Percentiles rank a stretch among this genome's conserved stretches.
Conservation (phyloP, 805 yeast species). For the Ogataea nitratoaversa region DNA sequence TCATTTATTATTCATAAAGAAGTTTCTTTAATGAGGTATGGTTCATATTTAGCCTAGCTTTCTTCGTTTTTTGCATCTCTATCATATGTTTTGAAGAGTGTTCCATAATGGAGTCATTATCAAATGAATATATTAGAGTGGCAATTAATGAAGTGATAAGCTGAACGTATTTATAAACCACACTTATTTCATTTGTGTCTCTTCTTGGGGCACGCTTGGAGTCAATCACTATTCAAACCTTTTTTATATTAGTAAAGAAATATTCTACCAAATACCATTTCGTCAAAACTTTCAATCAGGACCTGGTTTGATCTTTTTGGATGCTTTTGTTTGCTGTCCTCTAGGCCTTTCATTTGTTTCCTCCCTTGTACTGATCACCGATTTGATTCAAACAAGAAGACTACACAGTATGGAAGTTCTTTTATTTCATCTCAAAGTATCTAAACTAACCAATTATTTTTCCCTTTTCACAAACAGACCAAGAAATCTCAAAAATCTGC, state of each 20-base stretch:
- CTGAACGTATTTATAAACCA: background rate
- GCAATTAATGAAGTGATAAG: background rate
- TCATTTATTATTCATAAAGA: background rate
- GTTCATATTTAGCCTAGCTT: constrained; percentile 23
- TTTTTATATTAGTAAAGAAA: constrained; percentile 10
- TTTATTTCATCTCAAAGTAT: background rate
- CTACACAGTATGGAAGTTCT: constrained; percentile 1
- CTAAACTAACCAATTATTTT: constrained; percentile 7
- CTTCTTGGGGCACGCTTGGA: background rate
- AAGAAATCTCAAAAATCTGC: constrained; percentile 70
- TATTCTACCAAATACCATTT: too few species aligned
- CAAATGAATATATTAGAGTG: background rate
- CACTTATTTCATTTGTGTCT: background rate
- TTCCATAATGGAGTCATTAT: background rate
- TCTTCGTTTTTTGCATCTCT: background rate
- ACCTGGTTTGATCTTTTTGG: too few species aligned
- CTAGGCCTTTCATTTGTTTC: constrained; percentile 1
- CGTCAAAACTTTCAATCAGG: too few species aligned
- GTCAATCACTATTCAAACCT: background rate
- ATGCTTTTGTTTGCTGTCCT: too few species aligned
- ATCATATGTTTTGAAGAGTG: too few species aligned
- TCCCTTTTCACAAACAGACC: constrained; percentile 45
- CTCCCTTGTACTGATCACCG: background rate
- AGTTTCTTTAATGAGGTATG: constrained; percentile 7
- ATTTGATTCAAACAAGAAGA: background rate